Percentiles rank a stretch among this genome's conserved stretches.
Evolutionary conservation across 352 stramenopile species (phyloP).

Genomic region (Pilasporangium apinafurcum): DNA sequence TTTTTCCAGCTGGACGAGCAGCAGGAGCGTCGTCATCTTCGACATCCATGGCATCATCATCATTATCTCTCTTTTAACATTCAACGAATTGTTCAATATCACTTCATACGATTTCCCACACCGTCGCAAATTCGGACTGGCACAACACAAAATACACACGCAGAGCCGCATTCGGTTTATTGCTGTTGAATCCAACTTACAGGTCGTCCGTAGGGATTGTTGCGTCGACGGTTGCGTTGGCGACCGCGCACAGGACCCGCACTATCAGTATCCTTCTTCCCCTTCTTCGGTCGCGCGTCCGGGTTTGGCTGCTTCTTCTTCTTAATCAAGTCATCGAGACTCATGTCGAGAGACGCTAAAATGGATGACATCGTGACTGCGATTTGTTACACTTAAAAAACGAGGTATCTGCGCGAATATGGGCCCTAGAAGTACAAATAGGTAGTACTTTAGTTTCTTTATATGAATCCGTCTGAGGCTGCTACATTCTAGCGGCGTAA

Average conservation of each 20-base stretch:
- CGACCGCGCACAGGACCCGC: conserved; percentile 48
- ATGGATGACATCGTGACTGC: conserved; percentile 76
- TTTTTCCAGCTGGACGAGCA: conserved; percentile 18
- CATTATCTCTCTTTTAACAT: conserved; percentile 14
- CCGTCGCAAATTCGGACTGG: too few relatives aligned
- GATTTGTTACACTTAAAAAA: too few relatives aligned
- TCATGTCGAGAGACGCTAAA: conserved; percentile 79
- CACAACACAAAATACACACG: too few relatives aligned
- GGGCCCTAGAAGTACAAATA: too few relatives aligned
- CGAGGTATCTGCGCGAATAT: too few relatives aligned
- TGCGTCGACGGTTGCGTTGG: conserved; percentile 34
- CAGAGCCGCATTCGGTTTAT: too few relatives aligned
- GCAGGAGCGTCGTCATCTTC: conserved; percentile 25
- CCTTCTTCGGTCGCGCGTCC: conserved; percentile 42
- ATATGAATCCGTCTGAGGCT: too few relatives aligned
- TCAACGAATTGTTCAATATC: conserved; percentile 5
- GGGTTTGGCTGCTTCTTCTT: conserved; percentile 61
- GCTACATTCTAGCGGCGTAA: too few relatives aligned
- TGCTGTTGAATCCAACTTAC: too few relatives aligned
- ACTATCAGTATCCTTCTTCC: conserved; percentile 9
- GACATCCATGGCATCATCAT: conserved; percentile 55
- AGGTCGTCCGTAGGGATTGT: conserved; percentile 63
- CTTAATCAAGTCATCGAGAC: conserved; percentile 75
- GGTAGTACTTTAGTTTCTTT: too few relatives aligned
- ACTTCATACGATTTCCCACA: too few relatives aligned